Base-by-base conservation (phyloP, 148 eudicot species). In the Silene uniflora region DNA sequence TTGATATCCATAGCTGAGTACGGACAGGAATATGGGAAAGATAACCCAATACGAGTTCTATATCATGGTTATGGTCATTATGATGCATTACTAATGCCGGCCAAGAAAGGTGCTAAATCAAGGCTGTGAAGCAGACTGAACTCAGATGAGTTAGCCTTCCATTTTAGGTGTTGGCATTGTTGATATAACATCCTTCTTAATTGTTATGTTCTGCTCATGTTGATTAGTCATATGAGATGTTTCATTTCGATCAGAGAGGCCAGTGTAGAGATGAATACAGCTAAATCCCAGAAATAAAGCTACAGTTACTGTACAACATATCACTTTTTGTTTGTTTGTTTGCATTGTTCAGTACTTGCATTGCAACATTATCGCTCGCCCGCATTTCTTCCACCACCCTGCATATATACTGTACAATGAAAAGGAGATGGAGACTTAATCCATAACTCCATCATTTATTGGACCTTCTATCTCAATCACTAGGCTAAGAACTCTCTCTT, bases 41-140 rank as follows among this genome's bases (percentile, higher is more conserved):
- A 92, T 29, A 83, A 91, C 78, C 97, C 99, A 10, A 91, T 95
- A 71, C 83, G 70, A 67, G 86, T 95, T 47, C 81, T 95, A 5
- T 95, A 95, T 79, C 90, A 95, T 82, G 99, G 99, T 14, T 92
- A 75, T 81, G 99, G 97, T 68, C 99, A 95, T 72, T 95, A 95
- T 70, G 99, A 95, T 80, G 92, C 97, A n/a, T 81, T 95, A 73
- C 85, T 84, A 47, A 76, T 89, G 74, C 92, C 92, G 10, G 85
- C 83, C 59, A 86, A 83, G 79, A 83, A 86, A 68, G 88, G 86
- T 71, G 24, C 82, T 44, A 75, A 85, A 75, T 88, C 99, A 46
- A 86, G 86, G 79, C 83, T 90, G 44, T 90, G 84, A 77, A 71
- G 16, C 17, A 49, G 55, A 49, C 16, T 11, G 16, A 49, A 4